These are phyloP conservation scores for Phlebopus sp. DNA, from an alignment of 1,284 basidiomycete species.

Conservation along the genomic window DNA sequence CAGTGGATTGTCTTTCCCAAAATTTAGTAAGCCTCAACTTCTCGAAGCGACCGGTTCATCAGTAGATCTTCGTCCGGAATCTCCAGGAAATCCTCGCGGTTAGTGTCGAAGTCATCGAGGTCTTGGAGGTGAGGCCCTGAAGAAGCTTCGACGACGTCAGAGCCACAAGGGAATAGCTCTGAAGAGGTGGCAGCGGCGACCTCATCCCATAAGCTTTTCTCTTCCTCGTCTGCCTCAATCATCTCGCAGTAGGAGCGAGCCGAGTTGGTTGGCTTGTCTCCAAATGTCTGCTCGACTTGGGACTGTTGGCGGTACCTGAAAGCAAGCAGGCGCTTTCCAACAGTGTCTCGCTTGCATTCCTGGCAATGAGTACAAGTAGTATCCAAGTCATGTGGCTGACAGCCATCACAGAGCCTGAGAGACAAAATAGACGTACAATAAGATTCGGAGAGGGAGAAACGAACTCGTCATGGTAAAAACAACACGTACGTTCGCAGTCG, in stretches of 20 bases:
- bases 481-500: conserved; percentile 27
- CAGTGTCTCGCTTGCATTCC: conserved; percentile 25
- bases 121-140: conserved; percentile 8
- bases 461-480: neutral
- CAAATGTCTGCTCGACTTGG: neutral
- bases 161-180: conserved; percentile 16
- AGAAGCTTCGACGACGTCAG: conserved; percentile 3
- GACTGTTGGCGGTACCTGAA: conserved; percentile 17
- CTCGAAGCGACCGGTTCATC: conserved; percentile 21
- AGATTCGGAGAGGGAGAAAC: conserved; percentile 2
- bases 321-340: conserved; percentile 25
- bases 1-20: neutral
- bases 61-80: conserved; percentile 16
- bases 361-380: conserved; percentile 25
- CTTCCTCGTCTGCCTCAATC: conserved; percentile 27
- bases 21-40: conserved; percentile 23
- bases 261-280: conserved; percentile 2
- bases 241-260: conserved; percentile 15
- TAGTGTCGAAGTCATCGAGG: conserved; percentile 8
- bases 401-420: conserved; percentile 22
- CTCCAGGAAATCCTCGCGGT: conserved; percentile 13
- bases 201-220: conserved; percentile 29
- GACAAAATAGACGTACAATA: conserved; percentile 1
- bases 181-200: conserved; percentile 23
- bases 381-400: conserved; percentile 20